These are phyloP conservation scores for Penicillium griseofulvum DNA, from an alignment of 2,329 filamentous ascomycete genomes.

Conservation along the genomic window DNA sequence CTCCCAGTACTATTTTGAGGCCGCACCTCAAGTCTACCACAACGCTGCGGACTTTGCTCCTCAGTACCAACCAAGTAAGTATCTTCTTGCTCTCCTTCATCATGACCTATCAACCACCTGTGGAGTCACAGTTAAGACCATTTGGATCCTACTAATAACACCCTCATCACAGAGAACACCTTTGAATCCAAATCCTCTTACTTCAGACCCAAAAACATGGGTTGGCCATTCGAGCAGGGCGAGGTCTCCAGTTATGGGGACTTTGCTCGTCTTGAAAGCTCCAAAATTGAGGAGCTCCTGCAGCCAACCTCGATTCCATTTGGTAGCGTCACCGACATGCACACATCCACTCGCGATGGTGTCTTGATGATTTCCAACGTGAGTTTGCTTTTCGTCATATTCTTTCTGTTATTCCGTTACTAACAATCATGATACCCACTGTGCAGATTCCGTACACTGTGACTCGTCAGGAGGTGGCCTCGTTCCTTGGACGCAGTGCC, in stretches of 20 bases:
- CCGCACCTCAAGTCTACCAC: background rate
- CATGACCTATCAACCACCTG: background rate
- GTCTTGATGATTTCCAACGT: slow-evolving; percentile 6
- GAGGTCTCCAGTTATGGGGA: background rate
- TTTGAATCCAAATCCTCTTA: accelerated
- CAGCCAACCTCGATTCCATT: background rate
- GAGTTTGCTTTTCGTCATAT: background rate
- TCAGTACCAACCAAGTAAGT: background rate
- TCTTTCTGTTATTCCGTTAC: background rate
- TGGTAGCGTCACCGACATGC: background rate
- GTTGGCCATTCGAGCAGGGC: background rate
- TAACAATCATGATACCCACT: background rate
- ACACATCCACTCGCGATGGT: background rate
- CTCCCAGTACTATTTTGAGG: background rate
- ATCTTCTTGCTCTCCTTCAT: background rate
- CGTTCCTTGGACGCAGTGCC: slow-evolving; percentile 47
- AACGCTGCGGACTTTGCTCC: background rate
- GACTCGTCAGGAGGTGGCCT: slow-evolving; percentile 49
- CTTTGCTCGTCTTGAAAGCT: background rate
- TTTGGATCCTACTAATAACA: background rate
- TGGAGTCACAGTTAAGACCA: too few species aligned
- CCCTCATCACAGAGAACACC: background rate
- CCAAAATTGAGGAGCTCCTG: background rate
- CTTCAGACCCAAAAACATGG: background rate
- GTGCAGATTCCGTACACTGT: slow-evolving; percentile 54